Evolutionary conservation across 2,329 filamentous ascomycete genomes (phyloP), one percentile per base, ranked within the genome.

Genomic region (Hypoxylon rubiginosum): DNA sequence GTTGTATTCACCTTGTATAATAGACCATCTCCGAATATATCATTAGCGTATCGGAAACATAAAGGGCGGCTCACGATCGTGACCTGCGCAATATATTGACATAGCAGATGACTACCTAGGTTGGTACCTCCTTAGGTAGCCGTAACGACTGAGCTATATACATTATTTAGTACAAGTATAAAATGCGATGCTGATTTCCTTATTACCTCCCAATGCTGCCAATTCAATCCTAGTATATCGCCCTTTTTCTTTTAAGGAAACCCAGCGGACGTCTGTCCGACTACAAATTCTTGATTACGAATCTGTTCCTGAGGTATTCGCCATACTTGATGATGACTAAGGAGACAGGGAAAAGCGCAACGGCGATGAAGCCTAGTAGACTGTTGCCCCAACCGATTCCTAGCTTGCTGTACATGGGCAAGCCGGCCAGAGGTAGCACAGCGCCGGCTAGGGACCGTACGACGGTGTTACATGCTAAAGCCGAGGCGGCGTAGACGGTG

Each of bases 401-500:
- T 1, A 78, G 58, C 6, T 46, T 68, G 8, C 68, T 51, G 50
- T 78, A 78, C 63, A 78, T 68, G 1, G 76, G 13, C n/a, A 83
- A 72, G 3, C 76, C 77, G 32, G 81, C 81, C 9, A 90, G 77
- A 0, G 88, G 87, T 1, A 90, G 76, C 19, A 87, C 75, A 0
- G 83, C 86, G 17, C 86, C 88, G 58, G 85, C 78, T 0, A 86
- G 68, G 4, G 74, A 78, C 43, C 87, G 77, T 2, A 89, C 76
- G 0, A 89, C 82, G 0, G 86, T 87, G 59, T 82, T 88, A 0
- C 87, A 88, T 0, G 89, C 88, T 1, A 90, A 82, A 0, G 78
- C 79, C 13, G 76, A 79, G 3, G 80, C 79, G 0, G 80, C 79
- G 62, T 81, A 79, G 39, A 77, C 71, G 24, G 72, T 76, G 55